Percentiles rank a stretch among this genome's conserved stretches.
Evolutionary conservation across 805 yeast genomes (phyloP).

Genomic region (Myxozyma vanderwaltii): DNA sequence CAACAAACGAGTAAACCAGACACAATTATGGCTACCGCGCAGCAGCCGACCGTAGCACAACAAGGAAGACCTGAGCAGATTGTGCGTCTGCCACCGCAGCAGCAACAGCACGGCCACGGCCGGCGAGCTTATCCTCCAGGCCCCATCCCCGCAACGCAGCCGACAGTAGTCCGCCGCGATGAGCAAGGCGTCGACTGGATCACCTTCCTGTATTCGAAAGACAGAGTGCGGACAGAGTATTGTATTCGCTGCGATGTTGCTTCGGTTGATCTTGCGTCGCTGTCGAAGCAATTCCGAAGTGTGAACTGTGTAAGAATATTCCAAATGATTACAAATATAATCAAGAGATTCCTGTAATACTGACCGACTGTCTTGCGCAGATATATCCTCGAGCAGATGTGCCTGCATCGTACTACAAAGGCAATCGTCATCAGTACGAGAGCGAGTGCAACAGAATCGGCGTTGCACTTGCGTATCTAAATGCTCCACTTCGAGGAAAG

Average conservation of each 20-base stretch:
- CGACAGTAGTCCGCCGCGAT: slow-evolving; percentile 36
- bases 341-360: too few species aligned
- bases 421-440: slow-evolving; percentile 52
- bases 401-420: slow-evolving; percentile 47
- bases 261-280: slow-evolving; percentile 32
- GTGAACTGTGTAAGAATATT: slow-evolving; percentile 47
- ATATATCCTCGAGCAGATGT: slow-evolving; percentile 54
- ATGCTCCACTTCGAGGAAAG: slow-evolving; percentile 48
- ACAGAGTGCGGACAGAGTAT: slow-evolving; percentile 39
- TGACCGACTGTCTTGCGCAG: slow-evolving; percentile 8
- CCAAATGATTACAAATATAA: too few species aligned
- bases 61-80: background rate
- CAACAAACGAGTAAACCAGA: too few species aligned
- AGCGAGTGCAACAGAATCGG: slow-evolving; percentile 53
- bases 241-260: slow-evolving; percentile 44
- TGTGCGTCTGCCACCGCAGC: slow-evolving; percentile 2
- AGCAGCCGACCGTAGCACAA: background rate
- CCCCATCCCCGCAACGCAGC: slow-evolving; percentile 40
- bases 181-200: slow-evolving; percentile 40
- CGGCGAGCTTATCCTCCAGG: slow-evolving; percentile 34
- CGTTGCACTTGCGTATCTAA: slow-evolving; percentile 50
- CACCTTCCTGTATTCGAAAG: slow-evolving; percentile 42
- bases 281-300: slow-evolving; percentile 43
- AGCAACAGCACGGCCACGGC: background rate
- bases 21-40: background rate